Evolutionary conservation across 2,329 filamentous ascomycete genomes (phyloP).

Genomic region (Acephala macrosclerotiorum): DNA sequence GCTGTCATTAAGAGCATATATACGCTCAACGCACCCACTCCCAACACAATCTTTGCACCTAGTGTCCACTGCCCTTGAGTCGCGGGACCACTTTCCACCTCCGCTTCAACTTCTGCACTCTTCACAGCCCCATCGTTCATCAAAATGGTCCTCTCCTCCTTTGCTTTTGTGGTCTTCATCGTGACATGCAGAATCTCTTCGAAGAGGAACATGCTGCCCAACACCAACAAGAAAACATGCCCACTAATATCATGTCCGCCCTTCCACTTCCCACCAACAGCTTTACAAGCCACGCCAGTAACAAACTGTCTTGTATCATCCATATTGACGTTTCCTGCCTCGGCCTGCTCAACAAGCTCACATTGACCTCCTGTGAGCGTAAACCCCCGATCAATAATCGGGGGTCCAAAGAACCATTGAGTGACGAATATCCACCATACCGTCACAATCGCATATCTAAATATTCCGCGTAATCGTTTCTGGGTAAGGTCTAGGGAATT

Average conservation of each 20-base stretch:
- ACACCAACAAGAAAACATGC: constrained; percentile 90
- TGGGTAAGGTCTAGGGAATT: constrained; percentile 47
- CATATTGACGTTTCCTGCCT: constrained; percentile 54
- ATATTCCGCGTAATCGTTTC: constrained; percentile 61
- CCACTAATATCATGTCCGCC: constrained; percentile 98
- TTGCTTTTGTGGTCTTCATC: constrained; percentile 52
- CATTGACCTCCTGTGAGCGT: constrained; percentile 88
- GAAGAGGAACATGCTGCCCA: constrained; percentile 81
- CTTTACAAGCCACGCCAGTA: constrained; percentile 82
- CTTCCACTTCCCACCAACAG: constrained; percentile 81
- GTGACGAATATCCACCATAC: constrained; percentile 85
- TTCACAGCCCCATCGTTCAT: constrained; percentile 72
- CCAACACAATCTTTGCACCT: constrained; percentile 63
- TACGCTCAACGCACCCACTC: constrained; percentile 74
- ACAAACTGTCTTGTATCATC: constrained; percentile 60
- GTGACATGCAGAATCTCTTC: constrained; percentile 78
- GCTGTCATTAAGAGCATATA: constrained; percentile 99
- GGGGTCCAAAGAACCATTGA: constrained; percentile 95
- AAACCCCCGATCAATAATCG: constrained; percentile 90
- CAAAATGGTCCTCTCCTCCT: constrained; percentile 70
- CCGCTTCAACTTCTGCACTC: constrained; percentile 58
- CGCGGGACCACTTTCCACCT: constrained; percentile 24
- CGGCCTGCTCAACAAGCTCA: constrained; percentile 61
- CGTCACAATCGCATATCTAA: constrained; percentile 78
- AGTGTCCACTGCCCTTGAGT: constrained; percentile 49